Base-by-base conservation (phyloP, 306 rosid genomes). In the Prunus mira region DNA sequence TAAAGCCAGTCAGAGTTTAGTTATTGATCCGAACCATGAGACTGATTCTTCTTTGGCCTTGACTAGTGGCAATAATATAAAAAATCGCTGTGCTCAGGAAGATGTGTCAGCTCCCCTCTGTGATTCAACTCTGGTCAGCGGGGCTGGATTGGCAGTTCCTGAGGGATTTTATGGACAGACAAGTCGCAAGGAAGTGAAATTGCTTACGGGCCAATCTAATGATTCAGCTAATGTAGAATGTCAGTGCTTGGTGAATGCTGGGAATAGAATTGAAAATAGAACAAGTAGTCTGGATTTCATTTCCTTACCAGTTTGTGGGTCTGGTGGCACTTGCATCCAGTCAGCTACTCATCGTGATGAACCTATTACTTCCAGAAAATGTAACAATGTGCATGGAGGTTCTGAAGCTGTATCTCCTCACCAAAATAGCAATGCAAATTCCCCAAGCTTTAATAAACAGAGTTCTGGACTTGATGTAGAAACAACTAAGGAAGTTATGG, bases 1-100 rank as follows among this genome's bases (percentile, higher is more conserved):
- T 76, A 89, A 88, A 85, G 91, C 86, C 64, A 63, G 86, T 62
- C 45, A 68, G 28, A 89, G 85, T 82, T 46, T 83, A 75, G 76
- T 73, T 67, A 51, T 74, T 75, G 80, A 68, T 54, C 74, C 79
- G 76, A 76, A 60, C 74, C 81, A 61, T 38, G 76, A 65, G 67
- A 71, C 76, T 55, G 73, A 57, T 76, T 73, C 61, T 73, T 61
- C 61, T 75, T 85, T 84, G 78, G 80, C 77, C 64, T 41, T 65
- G 78, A 66, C 62, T 69, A 68, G 69, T 65, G 65, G 27, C 12
- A 52, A 78, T 78, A 25, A 62, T 67, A 25, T 66, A 67, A 49
- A 27, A 65, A 58, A 67, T 66, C 78, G 19, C 30, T 46, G 73
- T 73, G 73, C 83, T 69, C 54, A 76, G 79, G 84, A 71, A 71